Conservation (phyloP, 73 alveolate species). For the Symbiodinium pilosum region DNA sequence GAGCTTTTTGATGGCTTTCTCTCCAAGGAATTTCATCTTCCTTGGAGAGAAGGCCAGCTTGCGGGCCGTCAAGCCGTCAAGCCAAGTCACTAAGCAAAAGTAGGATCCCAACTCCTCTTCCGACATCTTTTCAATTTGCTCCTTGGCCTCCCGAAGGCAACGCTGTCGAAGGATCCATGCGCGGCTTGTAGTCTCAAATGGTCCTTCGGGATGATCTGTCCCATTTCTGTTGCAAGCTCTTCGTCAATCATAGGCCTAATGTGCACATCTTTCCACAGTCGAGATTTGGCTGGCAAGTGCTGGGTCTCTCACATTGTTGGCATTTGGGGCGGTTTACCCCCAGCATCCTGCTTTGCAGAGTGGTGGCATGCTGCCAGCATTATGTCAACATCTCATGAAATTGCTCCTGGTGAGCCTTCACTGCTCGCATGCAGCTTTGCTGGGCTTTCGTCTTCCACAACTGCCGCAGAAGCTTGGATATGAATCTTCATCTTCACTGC, state of each 20-base stretch:
- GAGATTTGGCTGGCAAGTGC: background rate
- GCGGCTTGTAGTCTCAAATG: background rate
- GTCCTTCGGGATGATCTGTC: background rate
- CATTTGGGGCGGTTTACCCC: constrained; percentile 41
- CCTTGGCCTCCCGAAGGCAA: background rate
- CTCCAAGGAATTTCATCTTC: constrained; percentile 25
- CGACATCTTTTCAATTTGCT: constrained; percentile 36
- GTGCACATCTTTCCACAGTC: background rate
- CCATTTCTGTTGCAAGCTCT: constrained; percentile 53
- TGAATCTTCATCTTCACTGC: no score
- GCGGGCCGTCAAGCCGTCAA: no score
- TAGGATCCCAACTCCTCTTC: background rate
- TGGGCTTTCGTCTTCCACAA: constrained; percentile 57
- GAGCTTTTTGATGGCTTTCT: constrained; percentile 46
- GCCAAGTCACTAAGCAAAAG: no score
- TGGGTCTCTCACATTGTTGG: background rate
- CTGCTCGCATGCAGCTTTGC: constrained; percentile 82
- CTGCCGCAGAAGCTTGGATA: no score
- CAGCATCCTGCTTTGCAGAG: constrained; percentile 8
- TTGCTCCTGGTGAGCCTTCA: constrained; percentile 42
- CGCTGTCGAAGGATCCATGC: no score
- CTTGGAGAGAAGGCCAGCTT: background rate
- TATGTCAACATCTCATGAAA: background rate
- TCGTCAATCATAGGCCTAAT: background rate
- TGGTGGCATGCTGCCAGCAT: background rate